Conservation (phyloP, 495 filamentous ascomycete genomes). For the Aspergillus incahuasiensis region DNA sequence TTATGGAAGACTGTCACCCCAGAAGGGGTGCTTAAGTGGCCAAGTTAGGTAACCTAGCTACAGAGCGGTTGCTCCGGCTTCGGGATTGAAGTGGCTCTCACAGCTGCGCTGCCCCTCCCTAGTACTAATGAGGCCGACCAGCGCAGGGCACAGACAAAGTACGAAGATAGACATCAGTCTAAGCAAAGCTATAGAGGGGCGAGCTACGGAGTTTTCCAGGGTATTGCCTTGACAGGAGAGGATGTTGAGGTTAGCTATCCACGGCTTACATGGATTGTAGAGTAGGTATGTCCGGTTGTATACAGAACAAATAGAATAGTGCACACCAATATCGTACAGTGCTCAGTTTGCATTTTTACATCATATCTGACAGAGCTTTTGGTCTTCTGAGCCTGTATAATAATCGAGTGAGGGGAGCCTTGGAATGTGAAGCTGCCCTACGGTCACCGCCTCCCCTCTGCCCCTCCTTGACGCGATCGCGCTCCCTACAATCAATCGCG, state of each 20-base stretch:
- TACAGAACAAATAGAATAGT: no score
- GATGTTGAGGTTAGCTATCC: no score
- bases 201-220: no score
- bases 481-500: background rate
- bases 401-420: background rate
- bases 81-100: background rate
- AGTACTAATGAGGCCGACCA: background rate
- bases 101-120: background rate
- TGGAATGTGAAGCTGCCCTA: background rate
- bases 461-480: conserved; percentile 3
- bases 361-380: no score
- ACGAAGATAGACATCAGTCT: background rate
- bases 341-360: no score
- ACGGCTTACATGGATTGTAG: no score
- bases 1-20: background rate
- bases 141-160: background rate
- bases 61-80: background rate
- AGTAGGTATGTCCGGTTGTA: no score
- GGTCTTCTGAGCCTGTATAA: no score
- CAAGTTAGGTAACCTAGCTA: no score
- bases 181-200: no score
- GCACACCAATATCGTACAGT: no score
- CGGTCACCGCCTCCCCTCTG: background rate
- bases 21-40: background rate
- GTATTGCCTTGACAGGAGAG: no score